Base-by-base conservation (phyloP, 164 flowering plant species). In the Sextonia rubra region DNA sequence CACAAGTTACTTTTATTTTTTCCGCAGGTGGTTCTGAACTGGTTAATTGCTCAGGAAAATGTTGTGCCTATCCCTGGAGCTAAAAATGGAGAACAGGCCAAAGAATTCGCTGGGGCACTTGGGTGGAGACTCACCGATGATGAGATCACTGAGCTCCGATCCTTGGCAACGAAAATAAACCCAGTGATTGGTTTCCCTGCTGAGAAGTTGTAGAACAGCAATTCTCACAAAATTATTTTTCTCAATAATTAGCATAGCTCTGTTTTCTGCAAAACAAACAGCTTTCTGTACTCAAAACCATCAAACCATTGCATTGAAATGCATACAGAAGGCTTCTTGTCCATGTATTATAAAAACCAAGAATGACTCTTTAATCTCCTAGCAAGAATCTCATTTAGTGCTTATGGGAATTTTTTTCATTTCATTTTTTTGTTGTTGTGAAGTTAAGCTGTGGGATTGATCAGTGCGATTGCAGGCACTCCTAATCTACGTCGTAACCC, bases 111-210 rank as follows among this genome's bases (percentile, higher is more conserved):
- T 7, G 97, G 97, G 32, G 92, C 97, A 27, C 81, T 94, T 11
- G 95, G 97, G 14, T 91, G 98, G 98, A 83, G 74, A 71, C 89
- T 94, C 29, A 83, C 75, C 7, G 64, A 70, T 2, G 85, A 92
- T 0, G 91, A 92, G 74, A 77, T 90, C 1, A 73, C 73, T 5
- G 97, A 94, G 79, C 86, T 91, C 52, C 87, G 95, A 20, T 85
- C 90, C 4, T 69, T 92, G 77, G 97, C 95, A 18, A 81, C 88
- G 5, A 81, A 85, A 71, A 79, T 80, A 56, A 86, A 79, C 74
- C 89, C 97, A 58, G 91, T 85, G 7, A 80, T 83, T 44, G 97
- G 98, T 24, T 92, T 91, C 71, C 94, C 96, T 1, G 87, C 86
- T 64, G 93, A 90, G 78, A 85, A 84, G 3, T 73, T 91, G 67